Evolutionary conservation across 441 rosid genomes (phyloP).

Genomic region (Isatis lusitanica): DNA sequence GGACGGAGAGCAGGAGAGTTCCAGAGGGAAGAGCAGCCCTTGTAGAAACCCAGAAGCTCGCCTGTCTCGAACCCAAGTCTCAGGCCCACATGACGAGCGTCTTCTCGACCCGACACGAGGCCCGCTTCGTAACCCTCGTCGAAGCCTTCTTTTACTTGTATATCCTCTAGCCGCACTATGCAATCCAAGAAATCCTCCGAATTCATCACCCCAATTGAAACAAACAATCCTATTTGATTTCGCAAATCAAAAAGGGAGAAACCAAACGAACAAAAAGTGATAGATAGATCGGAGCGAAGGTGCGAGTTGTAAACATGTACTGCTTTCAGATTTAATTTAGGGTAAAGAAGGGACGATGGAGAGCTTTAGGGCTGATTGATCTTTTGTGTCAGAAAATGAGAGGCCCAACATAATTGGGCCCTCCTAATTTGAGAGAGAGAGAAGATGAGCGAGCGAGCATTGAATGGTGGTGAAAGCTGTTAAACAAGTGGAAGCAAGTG

Average conservation of each 20-base stretch:
- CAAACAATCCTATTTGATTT: background rate
- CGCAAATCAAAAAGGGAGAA: background rate
- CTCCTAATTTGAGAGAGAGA: too few relatives aligned
- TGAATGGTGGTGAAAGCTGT: slow-evolving; percentile 2
- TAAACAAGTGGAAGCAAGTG: background rate
- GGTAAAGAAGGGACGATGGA: background rate
- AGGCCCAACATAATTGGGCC: background rate
- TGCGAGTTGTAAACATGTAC: too few relatives aligned
- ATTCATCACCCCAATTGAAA: slow-evolving; percentile 45
- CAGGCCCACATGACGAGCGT: slow-evolving; percentile 61
- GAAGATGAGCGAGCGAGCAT: background rate
- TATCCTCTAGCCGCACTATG: slow-evolving; percentile 62
- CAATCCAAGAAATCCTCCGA: slow-evolving; percentile 55
- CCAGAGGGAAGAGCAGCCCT: slow-evolving; percentile 74
- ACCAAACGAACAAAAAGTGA: background rate
- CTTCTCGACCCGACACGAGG: slow-evolving; percentile 54
- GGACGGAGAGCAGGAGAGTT: slow-evolving; percentile 56
- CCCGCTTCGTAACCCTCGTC: slow-evolving; percentile 65
- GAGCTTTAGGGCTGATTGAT: background rate
- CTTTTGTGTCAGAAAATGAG: background rate
- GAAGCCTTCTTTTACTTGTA: slow-evolving; percentile 69
- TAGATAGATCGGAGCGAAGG: background rate
- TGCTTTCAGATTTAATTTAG: background rate
- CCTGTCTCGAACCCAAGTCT: slow-evolving; percentile 78
- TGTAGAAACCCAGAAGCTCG: slow-evolving; percentile 82